These are phyloP conservation scores for Uronychia binucleata DNA, from an alignment of 73 alveolate genomes.

Conservation along the genomic window DNA sequence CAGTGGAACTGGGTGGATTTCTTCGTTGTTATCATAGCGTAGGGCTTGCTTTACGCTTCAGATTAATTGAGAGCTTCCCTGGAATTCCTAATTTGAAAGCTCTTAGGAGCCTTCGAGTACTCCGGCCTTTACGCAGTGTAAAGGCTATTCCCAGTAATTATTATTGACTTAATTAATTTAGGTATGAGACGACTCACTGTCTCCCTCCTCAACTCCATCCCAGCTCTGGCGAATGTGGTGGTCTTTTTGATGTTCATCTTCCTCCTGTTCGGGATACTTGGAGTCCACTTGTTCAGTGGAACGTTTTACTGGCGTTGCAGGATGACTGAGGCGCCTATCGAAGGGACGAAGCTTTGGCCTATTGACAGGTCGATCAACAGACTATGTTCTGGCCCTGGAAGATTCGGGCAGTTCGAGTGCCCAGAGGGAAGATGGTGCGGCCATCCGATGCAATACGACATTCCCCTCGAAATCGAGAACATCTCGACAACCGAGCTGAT, in stretches of 20 bases:
- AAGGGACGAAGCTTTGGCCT: neutral
- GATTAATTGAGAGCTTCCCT: constrained; percentile 19
- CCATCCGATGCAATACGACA: neutral
- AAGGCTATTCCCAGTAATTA: constrained; percentile 48
- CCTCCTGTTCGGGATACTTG: constrained; percentile 32
- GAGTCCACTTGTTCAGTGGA: constrained; percentile 54
- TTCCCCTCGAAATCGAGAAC: neutral
- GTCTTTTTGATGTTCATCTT: constrained; percentile 35
- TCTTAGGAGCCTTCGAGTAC: constrained; percentile 30
- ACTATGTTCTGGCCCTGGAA: neutral
- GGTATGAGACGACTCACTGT: constrained; percentile 31
- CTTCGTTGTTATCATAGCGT: constrained; percentile 8
- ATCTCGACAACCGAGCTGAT: neutral
- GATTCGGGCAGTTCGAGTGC: neutral
- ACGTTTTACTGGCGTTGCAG: constrained; percentile 60
- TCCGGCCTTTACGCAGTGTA: constrained; percentile 44
- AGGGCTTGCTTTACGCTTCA: neutral
- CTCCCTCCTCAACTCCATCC: constrained; percentile 36
- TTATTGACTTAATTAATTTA: neutral
- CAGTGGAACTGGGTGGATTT: constrained; percentile 20
- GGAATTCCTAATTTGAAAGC: constrained; percentile 28
- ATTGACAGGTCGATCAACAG: neutral
- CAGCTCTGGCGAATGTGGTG: constrained; percentile 41
- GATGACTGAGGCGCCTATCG: constrained; percentile 8
- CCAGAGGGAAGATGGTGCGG: neutral